phyloP scores from a whole-genome alignment of 768 basidiomycete species.

The Leccinum variicolor region DNA sequence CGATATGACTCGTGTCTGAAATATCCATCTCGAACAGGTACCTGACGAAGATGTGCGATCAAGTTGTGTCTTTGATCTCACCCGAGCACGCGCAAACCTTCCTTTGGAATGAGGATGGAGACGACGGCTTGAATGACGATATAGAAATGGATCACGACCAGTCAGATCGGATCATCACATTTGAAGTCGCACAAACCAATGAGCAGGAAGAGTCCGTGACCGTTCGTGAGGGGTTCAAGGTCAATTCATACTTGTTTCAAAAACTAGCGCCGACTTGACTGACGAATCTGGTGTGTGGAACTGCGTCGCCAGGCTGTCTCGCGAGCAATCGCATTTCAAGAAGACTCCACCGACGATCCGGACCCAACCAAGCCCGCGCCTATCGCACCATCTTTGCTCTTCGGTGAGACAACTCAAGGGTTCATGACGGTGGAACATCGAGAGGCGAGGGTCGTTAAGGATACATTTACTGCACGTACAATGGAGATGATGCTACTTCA shows the following conservation, averaged over 20 bases:
- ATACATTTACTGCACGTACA: not conserved
- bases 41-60: conserved; percentile 57
- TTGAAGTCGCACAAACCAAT: conserved; percentile 51
- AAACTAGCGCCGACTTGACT: not conserved
- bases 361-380: conserved; percentile 1
- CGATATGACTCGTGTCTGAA: not conserved
- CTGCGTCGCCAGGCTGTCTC: conserved; percentile 7
- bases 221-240: conserved; percentile 44
- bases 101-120: conserved; percentile 40
- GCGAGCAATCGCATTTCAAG: conserved; percentile 9
- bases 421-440: conserved; percentile 34
- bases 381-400: conserved; percentile 30
- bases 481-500: conserved; percentile 13
- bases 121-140: conserved; percentile 24
- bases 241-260: conserved; percentile 15
- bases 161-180: conserved; percentile 48
- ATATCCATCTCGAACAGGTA: conserved; percentile 37
- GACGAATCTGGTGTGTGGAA: not conserved
- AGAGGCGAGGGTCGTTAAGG: conserved; percentile 6
- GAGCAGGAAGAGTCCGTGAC: conserved; percentile 53
- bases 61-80: conserved; percentile 49
- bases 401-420: conserved; percentile 40
- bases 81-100: conserved; percentile 43
- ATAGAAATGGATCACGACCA: conserved; percentile 36
- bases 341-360: conserved; percentile 3